phyloP scores from a whole-genome alignment of 108 stramenopile genomes.

The Fragilaria crotonensis region DNA sequence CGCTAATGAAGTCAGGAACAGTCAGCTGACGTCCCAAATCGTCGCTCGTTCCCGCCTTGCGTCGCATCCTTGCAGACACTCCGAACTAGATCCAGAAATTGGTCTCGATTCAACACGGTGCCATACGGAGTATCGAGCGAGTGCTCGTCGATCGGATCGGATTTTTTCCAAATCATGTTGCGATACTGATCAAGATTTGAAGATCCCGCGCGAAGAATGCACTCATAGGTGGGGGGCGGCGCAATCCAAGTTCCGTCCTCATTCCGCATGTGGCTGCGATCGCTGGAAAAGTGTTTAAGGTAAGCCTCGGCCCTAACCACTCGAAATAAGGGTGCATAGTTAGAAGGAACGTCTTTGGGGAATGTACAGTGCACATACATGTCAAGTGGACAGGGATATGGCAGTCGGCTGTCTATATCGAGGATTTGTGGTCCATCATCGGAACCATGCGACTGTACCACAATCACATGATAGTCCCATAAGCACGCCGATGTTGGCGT shows the following conservation, averaged over 20 bases:
- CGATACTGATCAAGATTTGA: too few species aligned
- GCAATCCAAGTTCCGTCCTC: constrained; percentile 51
- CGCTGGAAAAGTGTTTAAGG: constrained; percentile 57
- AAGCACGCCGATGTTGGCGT: constrained; percentile 27
- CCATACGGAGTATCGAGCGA: too few species aligned
- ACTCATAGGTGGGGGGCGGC: constrained; percentile 55
- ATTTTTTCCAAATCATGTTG: too few species aligned
- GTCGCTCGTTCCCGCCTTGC: too few species aligned
- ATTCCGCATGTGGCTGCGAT: constrained; percentile 78
- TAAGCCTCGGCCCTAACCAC: constrained; percentile 48
- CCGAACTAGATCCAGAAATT: too few species aligned
- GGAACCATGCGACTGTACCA: constrained; percentile 14
- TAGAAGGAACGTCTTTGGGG: constrained; percentile 18
- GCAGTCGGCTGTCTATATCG: constrained; percentile 67
- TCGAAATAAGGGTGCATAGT: constrained; percentile 57
- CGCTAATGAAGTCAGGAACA: too few species aligned
- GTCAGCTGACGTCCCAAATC: too few species aligned
- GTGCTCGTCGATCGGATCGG: too few species aligned
- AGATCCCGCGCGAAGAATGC: too few species aligned
- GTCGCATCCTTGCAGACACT: too few species aligned
- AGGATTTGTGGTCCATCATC: constrained; percentile 14
- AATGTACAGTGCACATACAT: constrained; percentile 50
- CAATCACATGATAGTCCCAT: constrained; percentile 89
- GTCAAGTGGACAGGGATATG: constrained; percentile 57
- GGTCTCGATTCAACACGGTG: too few species aligned